Conservation (phyloP, 768 basidiomycete species). For the Tulasnella sp. region DNA sequence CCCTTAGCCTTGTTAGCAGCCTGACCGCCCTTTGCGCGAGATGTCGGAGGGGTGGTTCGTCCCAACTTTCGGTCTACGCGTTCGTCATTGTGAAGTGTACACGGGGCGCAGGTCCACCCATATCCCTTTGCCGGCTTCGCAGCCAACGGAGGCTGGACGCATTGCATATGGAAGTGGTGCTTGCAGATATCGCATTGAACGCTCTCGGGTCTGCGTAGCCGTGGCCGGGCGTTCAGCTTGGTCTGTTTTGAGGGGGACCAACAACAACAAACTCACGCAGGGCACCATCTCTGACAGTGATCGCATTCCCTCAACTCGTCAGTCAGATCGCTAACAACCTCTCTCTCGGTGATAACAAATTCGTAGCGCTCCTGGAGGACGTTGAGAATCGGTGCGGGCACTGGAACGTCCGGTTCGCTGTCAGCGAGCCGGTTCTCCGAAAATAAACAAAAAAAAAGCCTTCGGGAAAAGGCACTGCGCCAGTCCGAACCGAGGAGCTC, state of each 20-base stretch:
- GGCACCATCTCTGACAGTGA: slow-evolving; percentile 86
- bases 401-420: slow-evolving; percentile 41
- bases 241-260: slow-evolving; percentile 6
- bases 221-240: slow-evolving; percentile 26
- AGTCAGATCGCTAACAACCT: slow-evolving; percentile 86
- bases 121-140: slow-evolving; percentile 95
- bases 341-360: slow-evolving; percentile 94
- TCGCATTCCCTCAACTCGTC: slow-evolving; percentile 84
- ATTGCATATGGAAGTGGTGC: slow-evolving; percentile 91
- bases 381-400: slow-evolving; percentile 79
- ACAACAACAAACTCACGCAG: slow-evolving; percentile 59
- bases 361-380: slow-evolving; percentile 83
- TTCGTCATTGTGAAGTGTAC: slow-evolving; percentile 84
- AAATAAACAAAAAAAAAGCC: background rate
- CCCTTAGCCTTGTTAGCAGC: slow-evolving; percentile 25
- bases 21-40: slow-evolving; percentile 17
- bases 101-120: slow-evolving; percentile 96
- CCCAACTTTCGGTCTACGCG: slow-evolving; percentile 77
- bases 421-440: background rate
- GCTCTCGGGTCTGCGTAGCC: slow-evolving; percentile 65
- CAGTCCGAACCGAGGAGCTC: slow-evolving; percentile 33
- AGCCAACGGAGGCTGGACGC: slow-evolving; percentile 86
- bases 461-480: background rate
- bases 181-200: slow-evolving; percentile 93
- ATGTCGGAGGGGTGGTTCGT: slow-evolving; percentile 57